Base-by-base conservation (phyloP, 176 grass and related monocot genomes). In the Oryza glaberrima region DNA sequence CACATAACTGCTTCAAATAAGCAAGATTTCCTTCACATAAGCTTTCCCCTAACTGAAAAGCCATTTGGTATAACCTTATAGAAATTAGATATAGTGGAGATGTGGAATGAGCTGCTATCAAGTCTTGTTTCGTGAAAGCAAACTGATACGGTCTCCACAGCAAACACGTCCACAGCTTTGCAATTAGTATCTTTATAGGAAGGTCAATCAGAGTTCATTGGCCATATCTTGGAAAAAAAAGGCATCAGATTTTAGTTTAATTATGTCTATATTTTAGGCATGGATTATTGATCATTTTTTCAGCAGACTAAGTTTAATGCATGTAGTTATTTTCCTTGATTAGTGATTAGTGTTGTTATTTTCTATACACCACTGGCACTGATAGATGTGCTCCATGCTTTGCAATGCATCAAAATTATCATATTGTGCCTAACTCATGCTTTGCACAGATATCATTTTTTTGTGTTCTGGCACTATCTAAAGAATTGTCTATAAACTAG, bases 101-200 rank as follows among this genome's bases (percentile, higher is more conserved):
- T 40, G 43, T 45, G 43, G 43, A 10, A 10, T 45, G 43, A 9
- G 9, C 10, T 45, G 43, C 43, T 45, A 45, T 10, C 43, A 45
- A 45, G 43, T 45, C 43, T 9, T 45, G 43, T 45, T 45, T 10
- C 7, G 1, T 36, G 43, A 45, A 45, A 45, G 43, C 43, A 10
- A 45, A 45, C 9, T 45, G 43, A 45, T 20, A n/a, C 54, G 9
- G 19, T 60, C 54, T 60, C 16, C 52, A 54, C 52, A 60, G 16
- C 54, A 60, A 60, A 60, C 54, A 60, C 3, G 1, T n/a, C 54
- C 54, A n/a, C 54, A n/a, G 7, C 54, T 60, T 13, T 76, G 82
- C 60, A 67, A 51, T n/a, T 51, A 30, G 38, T 83, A 49, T 75
- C 26, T 44, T 67, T 23, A 83, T 67, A 20, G 17, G 30, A 52